Evolutionary conservation across 2,329 filamentous ascomycete genomes (phyloP), one percentile per base, ranked within the genome.

Genomic region (Ceratocystis ficicola): DNA sequence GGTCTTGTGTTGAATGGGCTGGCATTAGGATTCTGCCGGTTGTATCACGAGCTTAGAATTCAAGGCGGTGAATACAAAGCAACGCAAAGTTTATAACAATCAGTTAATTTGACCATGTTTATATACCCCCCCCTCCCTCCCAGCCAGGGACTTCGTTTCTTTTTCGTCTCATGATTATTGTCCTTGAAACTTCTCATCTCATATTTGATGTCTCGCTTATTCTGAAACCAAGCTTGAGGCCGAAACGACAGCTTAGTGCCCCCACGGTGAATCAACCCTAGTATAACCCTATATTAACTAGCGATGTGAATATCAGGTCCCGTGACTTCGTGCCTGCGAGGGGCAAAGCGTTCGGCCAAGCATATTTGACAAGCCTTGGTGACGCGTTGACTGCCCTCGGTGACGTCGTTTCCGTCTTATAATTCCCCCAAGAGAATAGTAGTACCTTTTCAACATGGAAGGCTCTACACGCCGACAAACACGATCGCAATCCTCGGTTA

Each of bases 401-500:
- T 59, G 55, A 59, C 55, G 55, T 59, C 55, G 28, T 20, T 46
- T 28, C 20, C 25, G 20, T 28, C 20, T 28, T 44, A 5, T 44
- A 46, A 22, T 17, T 44, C 2, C 22, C 10, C 3, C 22, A 3
- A 36, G 20, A n/a, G n/a, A n/a, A 36, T 30, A 25, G 7, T 4
- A 12, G 10, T 4, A 52, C 15, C 22, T 10, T 25, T n/a, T 52
- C 36, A 66, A 1, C 15, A 66, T 68, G 66, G 28, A 59, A 17
- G 60, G 63, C 2, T 48, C 57, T 22, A 32, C 61, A 30, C 32
- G 17, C 59, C 46, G 30, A 44, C 63, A 63, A 41, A 60, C 66
- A 20, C 46, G 59, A 15, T 63, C 60, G 20, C 46, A 41, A 15
- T 65, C 63, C 10, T 44, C 60, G 12, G 63, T 76, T 3, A 83